Percentiles rank a stretch among this genome's conserved stretches.
These are phyloP conservation scores for Colletotrichum endophyticum DNA, from an alignment of 2,329 filamentous ascomycete genomes.

Conservation along the genomic window DNA sequence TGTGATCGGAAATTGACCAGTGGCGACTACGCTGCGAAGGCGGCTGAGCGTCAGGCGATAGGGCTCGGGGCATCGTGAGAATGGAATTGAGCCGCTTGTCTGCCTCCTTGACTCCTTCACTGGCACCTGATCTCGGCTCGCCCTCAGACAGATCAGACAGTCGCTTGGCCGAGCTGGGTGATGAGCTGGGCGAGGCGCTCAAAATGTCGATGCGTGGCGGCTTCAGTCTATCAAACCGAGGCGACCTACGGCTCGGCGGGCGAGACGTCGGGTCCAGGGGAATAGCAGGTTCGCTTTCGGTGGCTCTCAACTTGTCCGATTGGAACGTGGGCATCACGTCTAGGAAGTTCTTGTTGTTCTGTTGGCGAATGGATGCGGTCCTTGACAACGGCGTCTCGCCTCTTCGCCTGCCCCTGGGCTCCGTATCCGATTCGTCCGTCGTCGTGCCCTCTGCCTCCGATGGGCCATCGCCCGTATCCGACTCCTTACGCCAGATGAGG, in stretches of 20 bases:
- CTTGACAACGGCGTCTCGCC: slow-evolving; percentile 24
- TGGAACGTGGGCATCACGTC: slow-evolving; percentile 58
- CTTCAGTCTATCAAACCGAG: slow-evolving; percentile 53
- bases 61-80: slow-evolving; percentile 28
- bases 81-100: slow-evolving; percentile 41
- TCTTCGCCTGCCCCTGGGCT: slow-evolving; percentile 43
- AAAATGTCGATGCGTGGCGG: slow-evolving; percentile 54
- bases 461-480: slow-evolving; percentile 28
- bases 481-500: slow-evolving; percentile 61
- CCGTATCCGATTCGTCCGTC: slow-evolving; percentile 55
- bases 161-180: slow-evolving; percentile 30
- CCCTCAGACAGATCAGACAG: slow-evolving; percentile 43
- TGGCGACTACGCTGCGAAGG: slow-evolving; percentile 37
- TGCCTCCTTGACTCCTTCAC: slow-evolving; percentile 32
- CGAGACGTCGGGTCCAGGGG: neutral
- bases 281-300: neutral
- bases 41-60: slow-evolving; percentile 21
- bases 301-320: slow-evolving; percentile 23
- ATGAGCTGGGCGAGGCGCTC: slow-evolving; percentile 41
- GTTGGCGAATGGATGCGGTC: slow-evolving; percentile 26
- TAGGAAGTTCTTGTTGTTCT: slow-evolving; percentile 49
- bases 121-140: slow-evolving; percentile 37
- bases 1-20: slow-evolving; percentile 57
- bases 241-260: slow-evolving; percentile 44
- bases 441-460: slow-evolving; percentile 42